phyloP scores from a whole-genome alignment of 2,329 filamentous ascomycete species.

The Fusarium denticulatum region DNA sequence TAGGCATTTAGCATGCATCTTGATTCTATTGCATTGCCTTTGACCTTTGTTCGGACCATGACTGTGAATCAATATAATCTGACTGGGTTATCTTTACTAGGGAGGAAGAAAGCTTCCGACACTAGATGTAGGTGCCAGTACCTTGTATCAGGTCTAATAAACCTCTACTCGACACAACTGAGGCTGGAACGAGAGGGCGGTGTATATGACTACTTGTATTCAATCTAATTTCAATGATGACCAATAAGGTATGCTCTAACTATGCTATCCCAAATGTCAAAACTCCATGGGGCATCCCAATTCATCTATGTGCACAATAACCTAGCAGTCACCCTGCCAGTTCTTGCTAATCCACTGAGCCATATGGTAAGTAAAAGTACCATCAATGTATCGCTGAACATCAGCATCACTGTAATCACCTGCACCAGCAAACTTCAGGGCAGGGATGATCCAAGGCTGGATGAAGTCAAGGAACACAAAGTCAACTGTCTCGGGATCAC shows the following conservation, averaged over 20 bases:
- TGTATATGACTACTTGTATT: neutral
- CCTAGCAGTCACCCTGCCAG: conserved; percentile 62
- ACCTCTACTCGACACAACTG: fast-evolving
- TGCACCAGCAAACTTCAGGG: conserved; percentile 70
- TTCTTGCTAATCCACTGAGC: conserved; percentile 67
- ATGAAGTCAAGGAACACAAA: conserved; percentile 94
- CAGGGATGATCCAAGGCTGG: conserved; percentile 80
- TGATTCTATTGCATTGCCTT: conserved; percentile 34
- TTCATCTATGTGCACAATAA: neutral
- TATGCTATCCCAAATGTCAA: neutral
- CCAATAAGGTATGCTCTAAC: neutral
- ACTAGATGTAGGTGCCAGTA: fast-evolving
- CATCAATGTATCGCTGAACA: conserved; percentile 62
- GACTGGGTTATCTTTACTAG: fast-evolving
- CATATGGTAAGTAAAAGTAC: conserved; percentile 65
- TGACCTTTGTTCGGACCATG: neutral
- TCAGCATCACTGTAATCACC: conserved; percentile 58
- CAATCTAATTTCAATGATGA: conserved; percentile 3
- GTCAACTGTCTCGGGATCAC: conserved; percentile 78
- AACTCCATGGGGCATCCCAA: conserved; percentile 16
- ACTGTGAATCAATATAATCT: fast-evolving
- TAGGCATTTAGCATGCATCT: conserved; percentile 31
- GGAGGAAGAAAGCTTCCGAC: fast-evolving
- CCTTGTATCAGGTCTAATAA: fast-evolving
- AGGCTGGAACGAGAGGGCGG: too few species aligned